Evolutionary conservation across 2,329 filamentous ascomycete genomes (phyloP).

Genomic region (Thelonectria discophora): DNA sequence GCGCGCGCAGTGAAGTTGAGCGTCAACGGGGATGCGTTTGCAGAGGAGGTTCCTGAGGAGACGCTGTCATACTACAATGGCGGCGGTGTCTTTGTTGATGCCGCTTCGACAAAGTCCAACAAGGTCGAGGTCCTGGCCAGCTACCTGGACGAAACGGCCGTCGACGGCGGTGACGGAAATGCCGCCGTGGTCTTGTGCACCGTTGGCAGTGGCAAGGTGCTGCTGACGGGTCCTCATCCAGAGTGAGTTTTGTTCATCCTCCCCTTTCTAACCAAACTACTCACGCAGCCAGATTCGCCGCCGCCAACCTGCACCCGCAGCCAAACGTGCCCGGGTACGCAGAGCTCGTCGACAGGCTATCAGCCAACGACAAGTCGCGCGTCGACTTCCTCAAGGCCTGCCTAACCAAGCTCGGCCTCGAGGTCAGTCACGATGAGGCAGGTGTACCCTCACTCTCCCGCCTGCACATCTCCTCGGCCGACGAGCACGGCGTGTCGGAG

Average conservation of each 20-base stretch:
- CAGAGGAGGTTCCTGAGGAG: slow-evolving; percentile 62
- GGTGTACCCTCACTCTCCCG: slow-evolving; percentile 81
- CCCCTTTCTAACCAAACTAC: neutral
- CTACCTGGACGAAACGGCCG: slow-evolving; percentile 77
- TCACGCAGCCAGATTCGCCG: slow-evolving; percentile 73
- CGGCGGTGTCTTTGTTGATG: slow-evolving; percentile 90
- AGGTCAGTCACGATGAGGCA: slow-evolving; percentile 74
- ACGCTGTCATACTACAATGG: slow-evolving; percentile 92
- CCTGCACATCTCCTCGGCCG: slow-evolving; percentile 80
- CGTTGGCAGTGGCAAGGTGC: slow-evolving; percentile 79
- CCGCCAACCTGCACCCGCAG: slow-evolving; percentile 76
- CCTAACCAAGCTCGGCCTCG: slow-evolving; percentile 81
- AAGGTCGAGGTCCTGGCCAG: slow-evolving; percentile 84
- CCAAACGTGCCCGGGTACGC: slow-evolving; percentile 74
- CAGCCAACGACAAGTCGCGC: slow-evolving; percentile 74
- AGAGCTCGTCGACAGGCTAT: slow-evolving; percentile 72
- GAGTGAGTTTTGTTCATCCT: slow-evolving; percentile 64
- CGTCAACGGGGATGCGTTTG: slow-evolving; percentile 69
- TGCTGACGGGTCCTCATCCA: slow-evolving; percentile 90
- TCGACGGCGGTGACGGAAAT: slow-evolving; percentile 76
- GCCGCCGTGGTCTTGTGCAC: slow-evolving; percentile 87
- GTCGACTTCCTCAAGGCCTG: slow-evolving; percentile 81
- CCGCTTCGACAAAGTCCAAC: slow-evolving; percentile 65
- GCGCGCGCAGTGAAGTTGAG: slow-evolving; percentile 76
- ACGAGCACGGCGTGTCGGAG: slow-evolving; percentile 70